These are phyloP conservation scores for Saturnispora gosingensis DNA, from an alignment of 805 yeast species.

Conservation along the genomic window DNA sequence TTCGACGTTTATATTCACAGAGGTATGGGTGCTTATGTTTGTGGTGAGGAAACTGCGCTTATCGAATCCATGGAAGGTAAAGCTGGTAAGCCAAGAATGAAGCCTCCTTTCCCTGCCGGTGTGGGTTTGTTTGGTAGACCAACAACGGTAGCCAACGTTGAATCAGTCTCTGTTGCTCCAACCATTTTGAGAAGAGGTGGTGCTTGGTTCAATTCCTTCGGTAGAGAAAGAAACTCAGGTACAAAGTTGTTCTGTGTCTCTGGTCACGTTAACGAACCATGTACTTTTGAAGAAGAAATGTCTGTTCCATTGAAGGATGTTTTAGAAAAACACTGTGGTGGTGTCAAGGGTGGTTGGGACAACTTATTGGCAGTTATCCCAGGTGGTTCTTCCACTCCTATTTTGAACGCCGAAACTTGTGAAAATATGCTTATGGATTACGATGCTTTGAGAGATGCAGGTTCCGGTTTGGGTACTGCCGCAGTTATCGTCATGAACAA, in stretches of 20 bases:
- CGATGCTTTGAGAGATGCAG: slow-evolving; percentile 77
- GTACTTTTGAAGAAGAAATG: slow-evolving; percentile 93
- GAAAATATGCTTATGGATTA: slow-evolving; percentile 74
- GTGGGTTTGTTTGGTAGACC: slow-evolving; percentile 89
- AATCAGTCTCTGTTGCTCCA: slow-evolving; percentile 85
- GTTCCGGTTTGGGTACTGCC: slow-evolving; percentile 86
- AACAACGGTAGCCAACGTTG: slow-evolving; percentile 84
- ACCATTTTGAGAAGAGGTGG: slow-evolving; percentile 86
- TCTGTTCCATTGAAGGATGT: slow-evolving; percentile 77
- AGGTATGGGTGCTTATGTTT: slow-evolving; percentile 89
- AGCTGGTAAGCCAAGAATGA: slow-evolving; percentile 88
- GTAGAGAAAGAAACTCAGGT: slow-evolving; percentile 79
- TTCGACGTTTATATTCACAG: slow-evolving; percentile 81
- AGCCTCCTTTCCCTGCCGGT: slow-evolving; percentile 95
- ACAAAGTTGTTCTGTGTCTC: slow-evolving; percentile 80
- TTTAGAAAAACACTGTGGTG: slow-evolving; percentile 84
- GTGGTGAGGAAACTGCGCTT: slow-evolving; percentile 89
- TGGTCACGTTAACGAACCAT: slow-evolving; percentile 86
- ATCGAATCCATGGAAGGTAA: slow-evolving; percentile 87
- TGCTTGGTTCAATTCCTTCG: slow-evolving; percentile 76
- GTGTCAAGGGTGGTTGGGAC: slow-evolving; percentile 90
- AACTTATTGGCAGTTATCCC: slow-evolving; percentile 81
- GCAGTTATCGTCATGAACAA: slow-evolving; percentile 89
- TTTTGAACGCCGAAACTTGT: slow-evolving; percentile 59
- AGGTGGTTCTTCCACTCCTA: slow-evolving; percentile 85